Evolutionary conservation across 2,329 filamentous ascomycete species (phyloP).

Genomic region (Arthrocladium fulminans): DNA sequence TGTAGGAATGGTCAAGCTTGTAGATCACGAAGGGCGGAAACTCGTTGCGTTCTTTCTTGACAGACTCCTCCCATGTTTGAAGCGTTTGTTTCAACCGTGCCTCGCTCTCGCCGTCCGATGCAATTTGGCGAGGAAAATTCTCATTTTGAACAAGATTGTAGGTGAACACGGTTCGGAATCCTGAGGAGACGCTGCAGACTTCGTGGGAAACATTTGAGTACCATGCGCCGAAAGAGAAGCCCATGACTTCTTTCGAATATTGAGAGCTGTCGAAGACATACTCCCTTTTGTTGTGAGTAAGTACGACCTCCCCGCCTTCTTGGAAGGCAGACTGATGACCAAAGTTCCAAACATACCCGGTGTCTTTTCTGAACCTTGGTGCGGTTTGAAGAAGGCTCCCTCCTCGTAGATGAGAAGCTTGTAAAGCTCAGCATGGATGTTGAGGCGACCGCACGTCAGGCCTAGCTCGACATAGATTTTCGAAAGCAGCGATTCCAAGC

Average conservation of each 20-base stretch:
- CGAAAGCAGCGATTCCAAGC: neutral
- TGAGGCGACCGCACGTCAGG: constrained; percentile 20
- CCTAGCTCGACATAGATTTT: constrained; percentile 2
- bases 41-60: neutral
- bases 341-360: constrained; percentile 45
- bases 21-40: neutral
- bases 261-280: constrained; percentile 27
- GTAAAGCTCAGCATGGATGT: constrained; percentile 32
- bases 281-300: constrained; percentile 31
- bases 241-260: constrained; percentile 24
- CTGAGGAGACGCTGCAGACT: constrained; percentile 39
- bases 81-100: neutral
- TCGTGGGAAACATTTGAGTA: constrained; percentile 48
- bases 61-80: neutral
- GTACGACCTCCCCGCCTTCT: constrained; percentile 38
- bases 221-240: constrained; percentile 29
- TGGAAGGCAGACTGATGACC: constrained; percentile 44
- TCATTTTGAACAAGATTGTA: constrained; percentile 41
- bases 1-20: neutral
- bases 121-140: neutral
- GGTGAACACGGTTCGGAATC: constrained; percentile 44
- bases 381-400: constrained; percentile 42
- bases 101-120: neutral
- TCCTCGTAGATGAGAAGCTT: constrained; percentile 45
- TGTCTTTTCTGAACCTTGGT: constrained; percentile 41